phyloP scores from a whole-genome alignment of 495 filamentous ascomycete species.

The Penicillium pulvis region DNA sequence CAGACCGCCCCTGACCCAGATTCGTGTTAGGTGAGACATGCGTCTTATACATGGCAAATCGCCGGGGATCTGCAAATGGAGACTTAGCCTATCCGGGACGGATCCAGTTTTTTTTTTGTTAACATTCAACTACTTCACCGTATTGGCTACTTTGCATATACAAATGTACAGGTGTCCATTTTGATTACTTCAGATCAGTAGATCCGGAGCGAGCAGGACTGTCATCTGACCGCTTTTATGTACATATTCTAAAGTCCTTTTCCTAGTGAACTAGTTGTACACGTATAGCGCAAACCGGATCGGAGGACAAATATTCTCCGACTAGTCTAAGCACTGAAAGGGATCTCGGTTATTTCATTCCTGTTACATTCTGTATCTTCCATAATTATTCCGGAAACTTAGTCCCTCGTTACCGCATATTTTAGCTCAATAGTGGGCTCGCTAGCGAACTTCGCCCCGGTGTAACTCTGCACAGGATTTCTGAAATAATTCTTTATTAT shows the following conservation, averaged over 20 bases:
- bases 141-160: neutral
- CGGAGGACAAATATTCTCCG: conserved; percentile 25
- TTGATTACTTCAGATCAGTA: neutral
- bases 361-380: conserved; percentile 19
- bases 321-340: neutral
- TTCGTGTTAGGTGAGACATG: conserved; percentile 18
- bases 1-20: conserved; percentile 1
- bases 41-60: conserved; percentile 12
- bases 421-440: conserved; percentile 20
- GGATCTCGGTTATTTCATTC: conserved; percentile 23
- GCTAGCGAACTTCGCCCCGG: conserved; percentile 6
- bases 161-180: neutral
- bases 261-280: no score
- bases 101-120: neutral
- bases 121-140: neutral
- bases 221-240: no score
- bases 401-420: conserved; percentile 8
- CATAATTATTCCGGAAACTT: neutral
- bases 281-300: neutral
- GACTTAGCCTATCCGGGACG: conserved; percentile 3
- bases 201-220: neutral
- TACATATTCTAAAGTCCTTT: no score
- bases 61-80: conserved; percentile 17
- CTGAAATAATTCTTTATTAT: neutral
- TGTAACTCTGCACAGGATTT: conserved; percentile 5